Base-by-base conservation (phyloP, 1,284 basidiomycete genomes). In the Ceratobasidium sp. region DNA sequence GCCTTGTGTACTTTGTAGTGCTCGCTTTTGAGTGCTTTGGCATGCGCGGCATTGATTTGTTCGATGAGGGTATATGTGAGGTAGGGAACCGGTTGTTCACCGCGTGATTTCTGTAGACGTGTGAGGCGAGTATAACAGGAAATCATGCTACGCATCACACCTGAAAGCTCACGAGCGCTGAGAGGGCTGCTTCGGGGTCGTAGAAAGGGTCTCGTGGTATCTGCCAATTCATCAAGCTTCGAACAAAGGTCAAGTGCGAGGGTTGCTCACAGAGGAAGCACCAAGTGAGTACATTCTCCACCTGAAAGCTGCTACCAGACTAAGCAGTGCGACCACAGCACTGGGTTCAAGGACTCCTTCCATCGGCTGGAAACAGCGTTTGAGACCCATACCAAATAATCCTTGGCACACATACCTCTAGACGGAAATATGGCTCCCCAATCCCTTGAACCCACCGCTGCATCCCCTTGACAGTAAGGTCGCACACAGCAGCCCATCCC, bases 121-220 rank as follows among this genome's bases (percentile, higher is more conserved):
- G 22, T 12, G 22, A 15, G 13, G 6, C 10, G 7, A 20, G 10
- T 8, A 31, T 10, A 22, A 32, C 5, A 43, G 10, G 3, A 22
- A 25, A 45, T 40, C 22, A 47, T 34, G 60, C 25, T 27, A 45
- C 12, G 32, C 34, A 45, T 15, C 52, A 29, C 38, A 67, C 69
- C 50, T 70, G 72, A 38, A 72, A 73, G n/a, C 40, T 45, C 6
- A 80, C 78, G 4, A 87, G 77, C 10, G 80, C 80, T 22, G 76
- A 75, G 15, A 80, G 74, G 58, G 91, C 89, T 7, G 79, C 79
- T 49, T 82, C 76, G 1, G 89, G 87, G 69, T 90, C 83, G 42
- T 90, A 77, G 75, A 93, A 92, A 0, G 91, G 91, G 75, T 93
- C 91, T 76, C 87, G 88, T 2, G 90, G 87, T 29, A 88, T 79